phyloP scores from a whole-genome alignment of 2,329 filamentous ascomycete genomes.

The Thelonectria rubi region DNA sequence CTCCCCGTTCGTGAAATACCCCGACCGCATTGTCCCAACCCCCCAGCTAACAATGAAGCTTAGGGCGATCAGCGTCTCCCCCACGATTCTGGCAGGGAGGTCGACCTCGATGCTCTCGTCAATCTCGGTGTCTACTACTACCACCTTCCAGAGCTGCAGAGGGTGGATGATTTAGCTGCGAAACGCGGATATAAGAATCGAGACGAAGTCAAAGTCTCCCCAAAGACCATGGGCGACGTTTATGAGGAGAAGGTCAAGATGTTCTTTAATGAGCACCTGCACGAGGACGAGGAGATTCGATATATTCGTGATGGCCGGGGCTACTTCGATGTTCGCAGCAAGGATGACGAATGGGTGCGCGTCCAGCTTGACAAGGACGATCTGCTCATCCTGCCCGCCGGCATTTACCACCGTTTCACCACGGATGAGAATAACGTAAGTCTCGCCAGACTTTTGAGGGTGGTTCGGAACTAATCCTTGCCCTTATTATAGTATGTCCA shows the following conservation, averaged over 20 bases:
- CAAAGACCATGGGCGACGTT: slow-evolving; percentile 80
- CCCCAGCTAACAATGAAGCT: slow-evolving; percentile 25
- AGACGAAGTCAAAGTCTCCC: slow-evolving; percentile 91
- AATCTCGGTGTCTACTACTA: slow-evolving; percentile 84
- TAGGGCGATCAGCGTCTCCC: slow-evolving; percentile 93
- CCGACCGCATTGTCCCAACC: slow-evolving; percentile 1
- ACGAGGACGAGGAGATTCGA: slow-evolving; percentile 98
- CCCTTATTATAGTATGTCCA: slow-evolving; percentile 77
- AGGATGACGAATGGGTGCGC: slow-evolving; percentile 87
- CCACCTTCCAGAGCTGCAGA: slow-evolving; percentile 68
- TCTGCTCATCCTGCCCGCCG: slow-evolving; percentile 90
- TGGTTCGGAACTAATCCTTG: neutral
- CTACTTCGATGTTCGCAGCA: slow-evolving; percentile 90
- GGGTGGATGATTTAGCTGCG: slow-evolving; percentile 77
- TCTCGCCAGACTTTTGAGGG: neutral
- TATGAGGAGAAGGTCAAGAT: slow-evolving; percentile 95
- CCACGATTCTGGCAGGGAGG: slow-evolving; percentile 82
- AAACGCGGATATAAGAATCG: slow-evolving; percentile 91
- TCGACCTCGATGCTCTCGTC: slow-evolving; percentile 72
- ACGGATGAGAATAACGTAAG: slow-evolving; percentile 90
- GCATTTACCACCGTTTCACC: slow-evolving; percentile 98
- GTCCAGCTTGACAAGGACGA: slow-evolving; percentile 87
- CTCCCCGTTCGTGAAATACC: slow-evolving; percentile 54
- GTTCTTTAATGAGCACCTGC: slow-evolving; percentile 95
- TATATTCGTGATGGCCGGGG: slow-evolving; percentile 90